phyloP scores from a whole-genome alignment of 2,329 filamentous ascomycete genomes.

The Penicillium olsonii region DNA sequence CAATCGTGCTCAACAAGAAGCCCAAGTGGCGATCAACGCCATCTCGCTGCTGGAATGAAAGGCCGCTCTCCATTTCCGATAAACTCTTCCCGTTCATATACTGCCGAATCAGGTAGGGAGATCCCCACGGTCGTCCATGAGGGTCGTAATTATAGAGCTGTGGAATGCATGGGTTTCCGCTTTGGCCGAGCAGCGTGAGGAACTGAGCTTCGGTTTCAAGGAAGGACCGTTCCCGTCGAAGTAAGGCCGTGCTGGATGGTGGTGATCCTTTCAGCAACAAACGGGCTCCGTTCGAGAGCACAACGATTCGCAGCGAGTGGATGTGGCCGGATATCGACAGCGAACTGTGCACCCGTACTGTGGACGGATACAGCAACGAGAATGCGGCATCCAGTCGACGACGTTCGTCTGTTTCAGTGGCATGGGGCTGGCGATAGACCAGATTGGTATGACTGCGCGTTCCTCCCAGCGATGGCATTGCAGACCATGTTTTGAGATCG shows the following conservation, averaged over 20 bases:
- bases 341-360: slow-evolving; percentile 29
- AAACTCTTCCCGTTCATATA: slow-evolving; percentile 38
- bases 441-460: slow-evolving; percentile 2
- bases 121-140: slow-evolving; percentile 26
- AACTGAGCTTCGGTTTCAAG: slow-evolving; percentile 45
- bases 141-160: slow-evolving; percentile 41
- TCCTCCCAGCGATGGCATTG: slow-evolving; percentile 7
- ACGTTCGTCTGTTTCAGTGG: slow-evolving; percentile 17
- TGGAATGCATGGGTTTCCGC: slow-evolving; percentile 37
- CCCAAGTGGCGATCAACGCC: slow-evolving; percentile 40
- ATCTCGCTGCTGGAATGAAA: slow-evolving; percentile 32
- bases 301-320: slow-evolving; percentile 38
- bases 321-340: slow-evolving; percentile 31
- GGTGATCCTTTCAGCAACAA: slow-evolving; percentile 42
- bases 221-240: slow-evolving; percentile 41
- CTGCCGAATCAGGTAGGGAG: slow-evolving; percentile 41
- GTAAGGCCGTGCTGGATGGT: slow-evolving; percentile 35
- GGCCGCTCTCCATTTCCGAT: slow-evolving; percentile 30
- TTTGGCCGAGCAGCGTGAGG: slow-evolving; percentile 38
- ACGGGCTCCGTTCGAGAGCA: slow-evolving; percentile 40
- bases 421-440: not conserved
- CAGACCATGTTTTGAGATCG: slow-evolving; percentile 11
- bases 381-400: slow-evolving; percentile 32
- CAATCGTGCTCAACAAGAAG: slow-evolving; percentile 43
- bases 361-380: slow-evolving; percentile 34